Evolutionary conservation across 169 alveolate genomes (phyloP), one percentile per base, ranked within the genome.

Genomic region (Besnoitia besnoiti): DNA sequence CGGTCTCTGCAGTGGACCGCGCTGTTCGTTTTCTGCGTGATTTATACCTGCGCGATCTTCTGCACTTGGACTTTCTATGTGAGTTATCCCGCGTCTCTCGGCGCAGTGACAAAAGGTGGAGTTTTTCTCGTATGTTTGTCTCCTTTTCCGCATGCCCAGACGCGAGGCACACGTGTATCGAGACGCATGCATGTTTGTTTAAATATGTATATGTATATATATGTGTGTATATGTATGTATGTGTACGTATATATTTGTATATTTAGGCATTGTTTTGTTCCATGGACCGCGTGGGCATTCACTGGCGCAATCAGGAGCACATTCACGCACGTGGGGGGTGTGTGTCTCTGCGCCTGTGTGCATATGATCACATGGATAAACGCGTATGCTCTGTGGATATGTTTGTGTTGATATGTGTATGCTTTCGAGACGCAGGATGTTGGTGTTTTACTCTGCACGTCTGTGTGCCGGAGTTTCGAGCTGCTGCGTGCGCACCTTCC

Each of bases 41-140:
- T 90, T 47, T 90, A 90, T 84, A 79, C 93, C 7, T 90, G 93
- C 84, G 93, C 93, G 14, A 62, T 90, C 82, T 90, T 90, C 85
- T 90, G 93, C 50, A 90, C 93, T 39, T 90, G 93, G 93, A 59
- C 93, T 33, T 90, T 76, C 85, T 90, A 90, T n/a, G 93, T 90
- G 42, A 46, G 93, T 10, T 10, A 44, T 76, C 30, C 55, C 35
- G 73, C 30, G 39, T 40, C 62, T 7, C 89, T 76, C 19, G 8
- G 10, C 49, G 30, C 49, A 27, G 19, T 16, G 55, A 39, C 14
- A 47, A 39, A 12, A 39, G 16, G 85, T 40, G 30, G 85, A 39
- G 55, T 4, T 40, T 4, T 76, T 10, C 49, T 37, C 27, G 46
- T 8, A 10, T 39, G 16, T 47, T 33, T 16, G 44, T 39, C 51